Evolutionary conservation across 2,329 filamentous ascomycete genomes (phyloP).

Genomic region (Curvularia eragrostidis): DNA sequence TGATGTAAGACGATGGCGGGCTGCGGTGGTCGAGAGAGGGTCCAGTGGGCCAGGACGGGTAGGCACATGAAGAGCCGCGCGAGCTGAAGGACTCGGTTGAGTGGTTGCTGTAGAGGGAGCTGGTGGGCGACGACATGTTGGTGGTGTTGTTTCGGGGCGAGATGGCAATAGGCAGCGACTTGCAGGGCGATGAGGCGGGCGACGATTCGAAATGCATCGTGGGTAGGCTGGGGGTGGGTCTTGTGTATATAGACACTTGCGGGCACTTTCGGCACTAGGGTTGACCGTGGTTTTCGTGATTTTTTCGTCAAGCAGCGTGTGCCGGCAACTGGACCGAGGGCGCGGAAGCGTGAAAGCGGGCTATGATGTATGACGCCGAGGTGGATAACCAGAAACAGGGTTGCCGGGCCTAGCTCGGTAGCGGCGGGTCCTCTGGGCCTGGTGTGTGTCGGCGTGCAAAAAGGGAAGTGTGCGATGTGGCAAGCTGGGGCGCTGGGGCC

Average conservation of each 20-base stretch:
- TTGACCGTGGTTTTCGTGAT: slow-evolving; percentile 16
- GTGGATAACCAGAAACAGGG: slow-evolving; percentile 27
- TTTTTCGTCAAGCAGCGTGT: slow-evolving; percentile 26
- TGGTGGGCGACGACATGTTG: slow-evolving; percentile 47
- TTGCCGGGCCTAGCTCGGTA: slow-evolving; percentile 26
- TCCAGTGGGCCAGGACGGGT: slow-evolving; percentile 51
- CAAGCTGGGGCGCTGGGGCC: slow-evolving; percentile 12
- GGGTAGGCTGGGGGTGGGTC: slow-evolving; percentile 36
- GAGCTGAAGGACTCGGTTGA: slow-evolving; percentile 37
- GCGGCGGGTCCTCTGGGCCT: slow-evolving; percentile 21
- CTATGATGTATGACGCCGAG: slow-evolving; percentile 38
- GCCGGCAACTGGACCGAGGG: slow-evolving; percentile 39
- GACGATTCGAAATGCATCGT: slow-evolving; percentile 49
- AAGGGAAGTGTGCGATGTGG: slow-evolving; percentile 14
- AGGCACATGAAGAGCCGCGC: slow-evolving; percentile 48
- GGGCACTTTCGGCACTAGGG: slow-evolving; percentile 33
- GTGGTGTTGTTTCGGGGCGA: slow-evolving; percentile 44
- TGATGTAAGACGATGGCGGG: slow-evolving; percentile 51
- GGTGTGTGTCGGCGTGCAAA: slow-evolving; percentile 16
- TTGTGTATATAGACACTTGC: slow-evolving; percentile 36
- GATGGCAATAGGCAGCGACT: slow-evolving; percentile 49
- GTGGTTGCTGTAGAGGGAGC: slow-evolving; percentile 48
- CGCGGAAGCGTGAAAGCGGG: slow-evolving; percentile 24
- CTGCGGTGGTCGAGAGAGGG: slow-evolving; percentile 47
- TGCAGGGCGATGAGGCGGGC: slow-evolving; percentile 47